Base-by-base conservation (phyloP, 805 yeast genomes). In the Kazachstania taianensis region DNA sequence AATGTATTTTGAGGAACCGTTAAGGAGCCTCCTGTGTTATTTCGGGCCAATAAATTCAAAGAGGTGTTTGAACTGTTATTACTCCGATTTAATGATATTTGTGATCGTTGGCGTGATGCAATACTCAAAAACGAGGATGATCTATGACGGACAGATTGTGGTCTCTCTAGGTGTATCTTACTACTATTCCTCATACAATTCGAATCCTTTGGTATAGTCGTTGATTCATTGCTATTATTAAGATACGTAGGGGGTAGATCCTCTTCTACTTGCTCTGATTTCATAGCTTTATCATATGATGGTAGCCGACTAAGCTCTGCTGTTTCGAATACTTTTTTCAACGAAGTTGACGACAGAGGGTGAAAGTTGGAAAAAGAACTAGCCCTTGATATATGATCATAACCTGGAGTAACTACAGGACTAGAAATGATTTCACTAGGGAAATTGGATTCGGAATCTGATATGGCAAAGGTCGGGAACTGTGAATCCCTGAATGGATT, bases 261-360 rank as follows among this genome's bases (percentile, higher is more conserved):
- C 15, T 64, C 70, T 3, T 63, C 69, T 8, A 67, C 58, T 5
- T 59, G 62, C 31, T 69, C 76, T 15, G 39, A 28, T 48, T 71
- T 72, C 55, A 86, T 59, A 0, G 97, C 96, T 22, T 81, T 78
- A 6, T 69, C 70, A 57, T 89, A 89, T 0, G 94, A 76, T 0
- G 97, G 97, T 5, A 89, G 95, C 33, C 74, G 63, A 15, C 81
- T 75, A 43, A 84, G 45, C 2, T 65, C 57, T 5, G 55, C 54
- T 2, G 66, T 41, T 39, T 70, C 69, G 66, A 69, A 63, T 20
- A 62, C 69, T 10, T 51, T 49, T 37, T 42, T 41, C 26, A 41
- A 15, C 1, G 52, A 44, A 5, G 59, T 30, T 37, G 47, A 28
- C 19, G 49, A 37, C 40, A 48, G 32, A 20, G 61, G 38, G 16